Percentiles rank a stretch among this genome's conserved stretches.
Conservation (phyloP, 2,329 filamentous ascomycete genomes). For the Pleomassaria siparia region DNA sequence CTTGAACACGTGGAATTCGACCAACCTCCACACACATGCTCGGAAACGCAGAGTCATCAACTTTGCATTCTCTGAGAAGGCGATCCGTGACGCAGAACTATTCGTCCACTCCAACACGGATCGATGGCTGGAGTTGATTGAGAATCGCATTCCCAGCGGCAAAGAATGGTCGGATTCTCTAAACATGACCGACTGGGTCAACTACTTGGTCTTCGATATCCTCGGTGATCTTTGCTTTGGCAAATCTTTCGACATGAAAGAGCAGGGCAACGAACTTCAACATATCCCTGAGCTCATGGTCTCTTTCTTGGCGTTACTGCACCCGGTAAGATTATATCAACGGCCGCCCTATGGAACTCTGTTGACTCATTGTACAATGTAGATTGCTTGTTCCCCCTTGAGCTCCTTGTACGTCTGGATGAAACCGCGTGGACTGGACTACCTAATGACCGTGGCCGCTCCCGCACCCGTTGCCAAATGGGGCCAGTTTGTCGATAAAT, state of each 20-base stretch:
- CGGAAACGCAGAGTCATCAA: conserved; percentile 44
- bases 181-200: conserved; percentile 22
- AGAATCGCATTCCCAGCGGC: conserved; percentile 10
- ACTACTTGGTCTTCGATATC: conserved; percentile 49
- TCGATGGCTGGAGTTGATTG: conserved; percentile 24
- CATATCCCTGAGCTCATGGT: conserved; percentile 24
- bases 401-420: conserved; percentile 19
- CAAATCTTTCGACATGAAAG: conserved; percentile 39
- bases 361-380: conserved; percentile 1
- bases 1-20: conserved; percentile 40
- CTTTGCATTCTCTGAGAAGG: conserved; percentile 45
- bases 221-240: conserved; percentile 48
- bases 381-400: conserved; percentile 11
- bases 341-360: not conserved
- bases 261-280: conserved; percentile 19
- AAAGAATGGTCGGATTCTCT: conserved; percentile 14
- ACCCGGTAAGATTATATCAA: conserved; percentile 25
- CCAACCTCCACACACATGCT: conserved; percentile 35
- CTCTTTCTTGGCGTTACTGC: conserved; percentile 17
- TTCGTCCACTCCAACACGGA: conserved; percentile 36
- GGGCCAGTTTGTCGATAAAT: conserved; percentile 19
- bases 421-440: conserved; percentile 25
- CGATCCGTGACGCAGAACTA: conserved; percentile 43
- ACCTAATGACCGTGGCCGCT: conserved; percentile 14
- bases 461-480: conserved; percentile 18